These are phyloP conservation scores for Beauveria caledonica DNA, from an alignment of 2,329 filamentous ascomycete species.

Conservation along the genomic window DNA sequence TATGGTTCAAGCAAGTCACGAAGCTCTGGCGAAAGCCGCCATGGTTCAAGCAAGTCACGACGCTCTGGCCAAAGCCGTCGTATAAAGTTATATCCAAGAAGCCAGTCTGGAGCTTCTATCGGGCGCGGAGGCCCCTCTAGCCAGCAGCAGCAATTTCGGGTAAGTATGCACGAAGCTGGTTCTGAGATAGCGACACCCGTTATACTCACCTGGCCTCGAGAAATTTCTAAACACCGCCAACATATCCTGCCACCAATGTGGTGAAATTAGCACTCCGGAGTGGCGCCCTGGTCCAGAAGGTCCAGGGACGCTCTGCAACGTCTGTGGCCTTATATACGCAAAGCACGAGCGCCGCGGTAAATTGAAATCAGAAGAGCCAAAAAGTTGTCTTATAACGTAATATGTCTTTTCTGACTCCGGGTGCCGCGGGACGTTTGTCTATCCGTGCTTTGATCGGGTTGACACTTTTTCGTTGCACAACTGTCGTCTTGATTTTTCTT, in stretches of 20 bases:
- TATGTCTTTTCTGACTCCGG: neutral
- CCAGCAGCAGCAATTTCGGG: neutral
- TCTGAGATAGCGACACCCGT: too few relatives aligned
- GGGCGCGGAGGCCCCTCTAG: neutral
- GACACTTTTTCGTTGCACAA: neutral
- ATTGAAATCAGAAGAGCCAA: neutral
- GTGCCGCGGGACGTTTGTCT: neutral
- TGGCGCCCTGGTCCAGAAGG: conserved; percentile 12
- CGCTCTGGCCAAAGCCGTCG: neutral
- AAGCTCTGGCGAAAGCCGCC: neutral
- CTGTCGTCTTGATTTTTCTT: too few relatives aligned
- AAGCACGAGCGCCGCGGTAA: conserved; percentile 5
- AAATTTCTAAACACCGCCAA: conserved; percentile 1
- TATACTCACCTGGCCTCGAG: neutral
- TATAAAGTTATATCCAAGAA: neutral
- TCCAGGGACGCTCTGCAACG: conserved; percentile 13
- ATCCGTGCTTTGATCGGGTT: too few relatives aligned
- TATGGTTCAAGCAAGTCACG: neutral
- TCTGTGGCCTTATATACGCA: conserved; percentile 13
- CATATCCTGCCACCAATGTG: conserved; percentile 10
- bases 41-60: neutral
- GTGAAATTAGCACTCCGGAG: conserved; percentile 7
- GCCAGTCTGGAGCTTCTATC: neutral
- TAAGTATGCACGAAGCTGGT: neutral
- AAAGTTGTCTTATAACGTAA: neutral